Evolutionary conservation across 2,329 filamentous ascomycete genomes (phyloP), one percentile per base, ranked within the genome.

Genomic region (Coleophoma crateriformis): DNA sequence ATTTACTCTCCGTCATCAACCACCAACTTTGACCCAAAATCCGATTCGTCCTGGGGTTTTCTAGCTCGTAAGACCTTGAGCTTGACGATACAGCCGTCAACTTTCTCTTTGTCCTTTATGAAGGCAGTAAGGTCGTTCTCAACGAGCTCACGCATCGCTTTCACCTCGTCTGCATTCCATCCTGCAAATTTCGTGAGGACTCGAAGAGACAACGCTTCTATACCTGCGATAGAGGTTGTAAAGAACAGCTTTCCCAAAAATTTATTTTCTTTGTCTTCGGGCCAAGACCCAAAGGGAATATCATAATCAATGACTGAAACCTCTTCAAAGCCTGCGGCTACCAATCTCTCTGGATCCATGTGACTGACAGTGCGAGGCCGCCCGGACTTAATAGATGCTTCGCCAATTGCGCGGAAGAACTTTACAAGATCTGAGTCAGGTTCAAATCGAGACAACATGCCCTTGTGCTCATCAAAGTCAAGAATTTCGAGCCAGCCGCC

Each of bases 251-350:
- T 60, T 1, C 59, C 63, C 13, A 58, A 50, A 14, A 49, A 53
- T 20, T 52, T 50, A 10, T 52, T 54, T 15, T 60, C 54, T 10
- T 56, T 57, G 42, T 70, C 64, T 7, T 62, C 59, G 2, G 66
- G 64, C 69, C 70, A 72, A 1, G 52, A 42, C 0, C 67, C 67
- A 15, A 61, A 51, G 0, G 64, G 62, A 17, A 64, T 59, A 1
- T 43, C 37, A 40, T 53, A 56, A 8, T 53, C 55, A 14, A 35
- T 46, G 13, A 71, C 51, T 4, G 49, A 48, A 1, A 77, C 67
- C 52, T 75, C 68, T 4, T 67, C 67, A 54, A 76, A 77, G 2
- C 74, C 74, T 8, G 64, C 60, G 15, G 62, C 53, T 14, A 47
- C 49, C 10, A 73, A 61, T 42, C 52, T 54, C 7, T 61, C 46